These are phyloP conservation scores for Rosa chinensis DNA, from an alignment of 306 rosid genomes.

Conservation along the genomic window DNA sequence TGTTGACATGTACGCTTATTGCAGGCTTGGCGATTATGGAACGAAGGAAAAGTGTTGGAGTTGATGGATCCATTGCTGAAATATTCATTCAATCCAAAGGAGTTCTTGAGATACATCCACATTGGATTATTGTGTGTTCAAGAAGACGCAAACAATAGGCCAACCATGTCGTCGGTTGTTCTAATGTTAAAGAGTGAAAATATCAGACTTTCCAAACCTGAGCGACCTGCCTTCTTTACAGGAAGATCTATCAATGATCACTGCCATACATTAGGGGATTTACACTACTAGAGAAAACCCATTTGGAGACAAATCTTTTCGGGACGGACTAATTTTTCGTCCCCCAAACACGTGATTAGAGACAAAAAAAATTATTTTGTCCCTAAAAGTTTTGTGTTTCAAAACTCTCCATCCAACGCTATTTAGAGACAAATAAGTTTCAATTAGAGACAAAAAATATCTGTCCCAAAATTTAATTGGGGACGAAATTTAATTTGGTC, in stretches of 20 bases:
- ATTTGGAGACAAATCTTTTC: no score
- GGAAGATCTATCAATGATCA: background rate
- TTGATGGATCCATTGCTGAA: conserved; percentile 41
- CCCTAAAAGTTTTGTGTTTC: no score
- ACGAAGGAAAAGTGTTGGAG: conserved; percentile 39
- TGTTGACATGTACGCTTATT: background rate
- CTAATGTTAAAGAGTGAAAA: conserved; percentile 21
- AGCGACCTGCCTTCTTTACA: conserved; percentile 16
- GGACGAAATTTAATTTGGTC: no score
- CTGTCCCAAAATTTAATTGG: no score
- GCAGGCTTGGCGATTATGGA: conserved; percentile 26
- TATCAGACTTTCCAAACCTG: conserved; percentile 3
- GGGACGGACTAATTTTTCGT: no score
- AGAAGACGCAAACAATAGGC: conserved; percentile 27
- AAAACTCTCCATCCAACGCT: no score
- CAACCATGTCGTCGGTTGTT: conserved; percentile 32
- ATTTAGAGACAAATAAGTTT: no score
- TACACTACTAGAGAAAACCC: no score
- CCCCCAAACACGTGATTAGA: no score
- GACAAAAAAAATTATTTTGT: no score
- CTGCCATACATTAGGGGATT: background rate
- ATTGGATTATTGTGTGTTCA: conserved; percentile 37
- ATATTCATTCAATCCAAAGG: conserved; percentile 7
- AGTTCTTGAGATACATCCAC: conserved; percentile 22
- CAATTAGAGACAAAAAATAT: no score